Evolutionary conservation across 441 rosid genomes (phyloP), one percentile per base, ranked within the genome.

Genomic region (Monsonia emarginata): DNA sequence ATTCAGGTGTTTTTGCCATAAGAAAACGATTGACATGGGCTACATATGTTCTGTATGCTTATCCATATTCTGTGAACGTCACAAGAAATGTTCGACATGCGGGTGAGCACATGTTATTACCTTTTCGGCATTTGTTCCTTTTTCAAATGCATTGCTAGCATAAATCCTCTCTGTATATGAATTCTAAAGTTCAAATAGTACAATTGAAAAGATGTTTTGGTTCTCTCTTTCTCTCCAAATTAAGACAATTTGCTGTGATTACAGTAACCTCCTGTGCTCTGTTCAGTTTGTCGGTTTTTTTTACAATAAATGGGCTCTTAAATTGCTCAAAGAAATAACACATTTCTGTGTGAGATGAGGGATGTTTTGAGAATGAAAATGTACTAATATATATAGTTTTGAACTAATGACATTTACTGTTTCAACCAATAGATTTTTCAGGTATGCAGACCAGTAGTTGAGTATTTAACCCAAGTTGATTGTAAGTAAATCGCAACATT

Each of bases 1-100:
- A 62, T 78, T 78, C 85, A 94, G 96, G 84, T 94, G 99, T 70
- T 94, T 94, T 79, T 94, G 97, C 86, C 97, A 94, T 63, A 94
- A 94, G 77, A 88, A 81, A 72, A 88, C 99, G 1, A 91, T 94
- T 42, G 99, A 94, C 80, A 85, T 85, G 97, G 96, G 99, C 58
- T 89, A 86, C 74, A 83, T 91, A 62, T 94, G 99, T 69, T 94
- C 97, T 40, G 99, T 94, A 31, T 91, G 99, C 73, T 79, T 94
- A 74, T 90, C 98, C 69, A 93, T 93, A 48, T 93, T 84, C 81
- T 90, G 98, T 75, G 82, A 82, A 86, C 96, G 86, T 74, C 98
- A 90, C 76, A 84, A 87, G 79, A 88, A 88, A 81, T 93, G 96
- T 69, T 86, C 89, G 2, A 91, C 96, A 25, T 94, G 98, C 30